A percentile compares a stretch with the other conserved stretches of the same genome.
These are phyloP conservation scores for Chlamydomonas schloesseri DNA, from an alignment of 139 green algal species.

Conservation along the genomic window DNA sequence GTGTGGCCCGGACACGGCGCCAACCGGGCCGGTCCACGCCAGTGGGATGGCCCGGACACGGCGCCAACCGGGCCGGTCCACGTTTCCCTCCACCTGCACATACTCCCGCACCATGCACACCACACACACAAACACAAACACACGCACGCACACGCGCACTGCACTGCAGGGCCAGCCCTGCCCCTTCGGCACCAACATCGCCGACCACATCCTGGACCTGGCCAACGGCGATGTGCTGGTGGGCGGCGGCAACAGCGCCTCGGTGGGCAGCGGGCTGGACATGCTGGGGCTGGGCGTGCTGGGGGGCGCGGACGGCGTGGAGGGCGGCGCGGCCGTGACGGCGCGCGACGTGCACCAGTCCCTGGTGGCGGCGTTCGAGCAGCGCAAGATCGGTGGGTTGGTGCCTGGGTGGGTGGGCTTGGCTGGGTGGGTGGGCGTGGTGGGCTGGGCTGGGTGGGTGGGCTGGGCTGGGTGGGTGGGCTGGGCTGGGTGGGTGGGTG, in stretches of 20 bases:
- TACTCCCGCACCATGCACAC: too few relatives aligned
- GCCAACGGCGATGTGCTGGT: constrained; percentile 71
- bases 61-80: too few relatives aligned
- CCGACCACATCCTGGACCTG: constrained; percentile 89
- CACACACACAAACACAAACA: too few relatives aligned
- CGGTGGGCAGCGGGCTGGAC: background rate
- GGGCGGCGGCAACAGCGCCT: background rate
- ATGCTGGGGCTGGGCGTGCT: background rate
- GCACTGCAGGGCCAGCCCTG: constrained; percentile 70
- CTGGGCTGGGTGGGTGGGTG: too few relatives aligned
- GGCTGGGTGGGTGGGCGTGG: background rate
- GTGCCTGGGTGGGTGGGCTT: background rate
- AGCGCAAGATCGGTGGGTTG: constrained; percentile 25
- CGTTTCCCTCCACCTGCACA: too few relatives aligned
- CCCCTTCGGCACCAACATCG: constrained; percentile 81
- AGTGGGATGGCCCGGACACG: too few relatives aligned
- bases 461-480: too few relatives aligned
- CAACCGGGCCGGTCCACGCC: too few relatives aligned
- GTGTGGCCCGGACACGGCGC: too few relatives aligned
- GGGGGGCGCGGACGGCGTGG: background rate
- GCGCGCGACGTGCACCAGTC: background rate
- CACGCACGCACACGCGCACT: too few relatives aligned
- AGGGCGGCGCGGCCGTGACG: background rate
- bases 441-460: too few relatives aligned
- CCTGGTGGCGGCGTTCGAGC: constrained; percentile 35